Percentiles rank a stretch among this genome's conserved stretches.
phyloP scores from a whole-genome alignment of 371 early-diverging fungal species.

The Entomophthora muscae region DNA sequence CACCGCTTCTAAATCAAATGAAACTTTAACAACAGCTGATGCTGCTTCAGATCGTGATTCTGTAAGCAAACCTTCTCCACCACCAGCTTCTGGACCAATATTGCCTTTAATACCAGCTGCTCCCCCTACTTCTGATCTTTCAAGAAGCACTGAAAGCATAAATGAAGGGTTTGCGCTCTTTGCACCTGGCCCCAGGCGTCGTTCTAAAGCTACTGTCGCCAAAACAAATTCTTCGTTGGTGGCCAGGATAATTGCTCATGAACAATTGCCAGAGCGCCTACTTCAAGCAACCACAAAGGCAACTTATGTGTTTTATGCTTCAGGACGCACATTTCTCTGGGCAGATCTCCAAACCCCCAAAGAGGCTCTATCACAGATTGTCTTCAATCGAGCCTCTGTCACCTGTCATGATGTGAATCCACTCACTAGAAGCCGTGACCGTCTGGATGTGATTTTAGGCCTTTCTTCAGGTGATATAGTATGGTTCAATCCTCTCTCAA shows the following conservation, averaged over 20 bases:
- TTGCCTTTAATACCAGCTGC: slow-evolving; percentile 13
- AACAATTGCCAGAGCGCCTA: slow-evolving; percentile 55
- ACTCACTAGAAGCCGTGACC: slow-evolving; percentile 36
- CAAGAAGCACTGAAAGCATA: slow-evolving; percentile 10
- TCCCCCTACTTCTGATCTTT: slow-evolving; percentile 20
- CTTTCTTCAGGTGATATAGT: slow-evolving; percentile 75
- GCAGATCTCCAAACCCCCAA: slow-evolving; percentile 45
- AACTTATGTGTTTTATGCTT: slow-evolving; percentile 63
- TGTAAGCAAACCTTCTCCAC: slow-evolving; percentile 8
- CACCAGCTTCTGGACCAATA: slow-evolving; percentile 13
- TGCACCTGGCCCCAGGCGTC: slow-evolving; percentile 16
- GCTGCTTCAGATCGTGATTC: neutral
- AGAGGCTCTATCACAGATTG: slow-evolving; percentile 59
- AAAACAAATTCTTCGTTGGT: slow-evolving; percentile 58
- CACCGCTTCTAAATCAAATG: neutral
- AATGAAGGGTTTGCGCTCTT: slow-evolving; percentile 15
- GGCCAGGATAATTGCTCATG: slow-evolving; percentile 52
- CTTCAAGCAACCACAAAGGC: slow-evolving; percentile 38
- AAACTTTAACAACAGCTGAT: neutral
- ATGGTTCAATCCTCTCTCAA: slow-evolving; percentile 60
- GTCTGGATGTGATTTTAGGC: slow-evolving; percentile 60
- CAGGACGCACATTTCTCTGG: slow-evolving; percentile 62
- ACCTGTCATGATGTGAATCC: slow-evolving; percentile 77
- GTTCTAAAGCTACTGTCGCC: slow-evolving; percentile 29
- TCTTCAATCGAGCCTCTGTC: slow-evolving; percentile 59